Percentiles rank a stretch among this genome's conserved stretches.
Conservation (phyloP, 2,329 filamentous ascomycete genomes). For the Sporothrix euskadiensis region DNA sequence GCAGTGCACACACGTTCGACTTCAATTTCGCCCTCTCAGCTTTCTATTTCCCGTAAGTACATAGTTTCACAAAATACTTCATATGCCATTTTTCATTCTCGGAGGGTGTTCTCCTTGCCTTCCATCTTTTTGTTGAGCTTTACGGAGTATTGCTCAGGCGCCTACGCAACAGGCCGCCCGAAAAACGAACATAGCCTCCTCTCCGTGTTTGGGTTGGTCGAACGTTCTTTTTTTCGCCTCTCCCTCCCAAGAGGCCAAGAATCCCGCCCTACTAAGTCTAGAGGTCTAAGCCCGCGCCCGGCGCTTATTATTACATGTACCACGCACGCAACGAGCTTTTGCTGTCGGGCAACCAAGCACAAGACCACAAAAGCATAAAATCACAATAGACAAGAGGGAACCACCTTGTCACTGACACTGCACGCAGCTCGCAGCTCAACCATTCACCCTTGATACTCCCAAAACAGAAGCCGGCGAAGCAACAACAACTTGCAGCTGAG, state of each 20-base stretch:
- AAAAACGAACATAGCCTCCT: constrained; percentile 24
- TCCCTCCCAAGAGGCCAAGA: constrained; percentile 19
- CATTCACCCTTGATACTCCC: neutral
- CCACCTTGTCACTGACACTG: constrained; percentile 15
- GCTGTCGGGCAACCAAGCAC: neutral
- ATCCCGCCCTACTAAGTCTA: constrained; percentile 10
- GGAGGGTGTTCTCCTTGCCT: neutral
- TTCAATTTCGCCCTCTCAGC: neutral
- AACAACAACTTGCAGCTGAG: neutral
- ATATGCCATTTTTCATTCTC: neutral
- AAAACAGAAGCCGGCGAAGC: constrained; percentile 24
- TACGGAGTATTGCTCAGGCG: neutral
- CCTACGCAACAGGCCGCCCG: constrained; percentile 14
- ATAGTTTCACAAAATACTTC: neutral
- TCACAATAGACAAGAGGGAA: constrained; percentile 1
- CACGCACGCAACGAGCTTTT: neutral
- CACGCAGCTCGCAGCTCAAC: neutral
- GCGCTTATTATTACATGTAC: constrained; percentile 26
- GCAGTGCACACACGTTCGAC: neutral
- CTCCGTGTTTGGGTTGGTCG: constrained; percentile 21
- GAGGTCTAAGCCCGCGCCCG: constrained; percentile 22
- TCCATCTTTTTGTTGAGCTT: constrained; percentile 10
- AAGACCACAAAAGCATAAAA: neutral
- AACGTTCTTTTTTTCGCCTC: constrained; percentile 8
- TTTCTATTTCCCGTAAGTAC: constrained; percentile 4